These are phyloP conservation scores for Botrytis tulipae DNA, from an alignment of 2,329 filamentous ascomycete species.

Conservation along the genomic window DNA sequence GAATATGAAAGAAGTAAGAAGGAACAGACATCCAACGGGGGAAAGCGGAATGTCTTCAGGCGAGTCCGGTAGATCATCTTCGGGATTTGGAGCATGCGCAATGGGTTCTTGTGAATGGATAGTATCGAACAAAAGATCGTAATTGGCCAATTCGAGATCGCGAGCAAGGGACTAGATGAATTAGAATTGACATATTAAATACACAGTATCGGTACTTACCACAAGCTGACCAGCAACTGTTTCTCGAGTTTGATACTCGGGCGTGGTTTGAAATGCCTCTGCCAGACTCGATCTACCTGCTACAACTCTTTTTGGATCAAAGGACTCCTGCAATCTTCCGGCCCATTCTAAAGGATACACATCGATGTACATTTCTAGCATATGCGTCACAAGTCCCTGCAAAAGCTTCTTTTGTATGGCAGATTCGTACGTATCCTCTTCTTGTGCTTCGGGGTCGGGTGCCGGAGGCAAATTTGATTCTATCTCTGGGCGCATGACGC, in stretches of 20 bases:
- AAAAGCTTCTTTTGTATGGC: constrained; percentile 63
- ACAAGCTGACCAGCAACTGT: constrained; percentile 70
- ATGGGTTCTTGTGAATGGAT: constrained; percentile 46
- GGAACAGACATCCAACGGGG: constrained; percentile 56
- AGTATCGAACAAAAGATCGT: constrained; percentile 46
- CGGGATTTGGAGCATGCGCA: constrained; percentile 41
- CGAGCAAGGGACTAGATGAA: constrained; percentile 45
- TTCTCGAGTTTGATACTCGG: constrained; percentile 59
- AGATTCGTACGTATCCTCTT: constrained; percentile 56
- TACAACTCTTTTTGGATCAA: constrained; percentile 62
- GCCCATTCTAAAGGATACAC: constrained; percentile 60
- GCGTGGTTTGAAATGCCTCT: constrained; percentile 63
- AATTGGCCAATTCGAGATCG: constrained; percentile 54
- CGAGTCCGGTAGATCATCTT: constrained; percentile 48
- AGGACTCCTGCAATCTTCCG: constrained; percentile 64
- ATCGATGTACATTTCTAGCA: constrained; percentile 72
- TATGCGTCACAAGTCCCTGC: constrained; percentile 74
- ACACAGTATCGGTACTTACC: constrained; percentile 45
- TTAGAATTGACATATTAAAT: constrained; percentile 12
- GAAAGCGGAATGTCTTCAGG: constrained; percentile 57
- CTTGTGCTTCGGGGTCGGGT: constrained; percentile 59
- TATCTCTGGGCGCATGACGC: constrained; percentile 53
- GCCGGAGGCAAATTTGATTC: constrained; percentile 43
- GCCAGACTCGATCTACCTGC: constrained; percentile 60
- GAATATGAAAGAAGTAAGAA: constrained; percentile 62